Evolutionary conservation across 1,284 basidiomycete genomes (phyloP).

Genomic region (Singerocomus inundabilis): DNA sequence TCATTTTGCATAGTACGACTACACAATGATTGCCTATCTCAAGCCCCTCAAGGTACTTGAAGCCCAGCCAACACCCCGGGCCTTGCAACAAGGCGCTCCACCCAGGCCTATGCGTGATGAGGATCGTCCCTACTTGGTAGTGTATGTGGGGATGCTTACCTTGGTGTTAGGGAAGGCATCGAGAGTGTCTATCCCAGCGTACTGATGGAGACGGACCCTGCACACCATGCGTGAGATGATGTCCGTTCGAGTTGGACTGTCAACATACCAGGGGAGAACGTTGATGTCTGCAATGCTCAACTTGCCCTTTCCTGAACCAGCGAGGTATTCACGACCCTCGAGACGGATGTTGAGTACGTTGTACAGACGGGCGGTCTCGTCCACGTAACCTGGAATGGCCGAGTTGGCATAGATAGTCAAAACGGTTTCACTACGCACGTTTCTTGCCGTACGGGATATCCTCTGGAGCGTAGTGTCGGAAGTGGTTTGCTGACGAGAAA

Average conservation of each 20-base stretch:
- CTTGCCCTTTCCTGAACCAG: slow-evolving; percentile 49
- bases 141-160: slow-evolving; percentile 16
- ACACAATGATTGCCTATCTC: not conserved
- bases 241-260: not conserved
- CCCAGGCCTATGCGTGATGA: slow-evolving; percentile 28
- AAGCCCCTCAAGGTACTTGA: slow-evolving; percentile 10
- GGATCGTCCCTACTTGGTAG: not conserved
- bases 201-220: slow-evolving; percentile 41
- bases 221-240: slow-evolving; percentile 15
- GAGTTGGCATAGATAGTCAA: not conserved
- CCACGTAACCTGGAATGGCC: slow-evolving; percentile 40
- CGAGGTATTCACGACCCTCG: slow-evolving; percentile 44
- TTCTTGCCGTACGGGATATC: slow-evolving; percentile 41
- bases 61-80: slow-evolving; percentile 28
- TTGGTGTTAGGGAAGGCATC: slow-evolving; percentile 42
- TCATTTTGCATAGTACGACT: not conserved
- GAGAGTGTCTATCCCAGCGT: slow-evolving; percentile 40
- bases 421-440: slow-evolving; percentile 18
- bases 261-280: slow-evolving; percentile 34
- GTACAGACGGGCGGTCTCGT: slow-evolving; percentile 54
- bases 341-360: slow-evolving; percentile 52
- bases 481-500: slow-evolving; percentile 34
- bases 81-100: slow-evolving; percentile 27
- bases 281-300: slow-evolving; percentile 47
- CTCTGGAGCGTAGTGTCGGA: slow-evolving; percentile 38